phyloP scores from a whole-genome alignment of 768 basidiomycete genomes.

The Leucosporidium yakuticum region DNA sequence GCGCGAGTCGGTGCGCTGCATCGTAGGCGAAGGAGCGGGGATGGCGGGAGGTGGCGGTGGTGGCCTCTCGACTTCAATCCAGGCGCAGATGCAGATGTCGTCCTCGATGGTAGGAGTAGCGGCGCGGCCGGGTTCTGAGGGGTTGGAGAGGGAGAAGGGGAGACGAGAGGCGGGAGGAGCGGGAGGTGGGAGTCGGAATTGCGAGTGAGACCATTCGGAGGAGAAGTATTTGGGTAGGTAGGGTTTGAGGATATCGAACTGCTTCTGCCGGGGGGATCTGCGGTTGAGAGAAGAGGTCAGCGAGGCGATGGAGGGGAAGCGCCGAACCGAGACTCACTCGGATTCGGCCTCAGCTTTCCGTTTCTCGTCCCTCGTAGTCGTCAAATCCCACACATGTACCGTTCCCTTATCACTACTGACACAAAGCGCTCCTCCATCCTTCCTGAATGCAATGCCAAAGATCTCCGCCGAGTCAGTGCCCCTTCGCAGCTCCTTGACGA shows the following conservation, averaged over 20 bases:
- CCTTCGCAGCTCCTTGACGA: slow-evolving; percentile 71
- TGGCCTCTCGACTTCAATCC: slow-evolving; percentile 23
- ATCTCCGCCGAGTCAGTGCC: slow-evolving; percentile 87
- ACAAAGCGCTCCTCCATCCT: slow-evolving; percentile 68
- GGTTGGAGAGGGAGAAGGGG: slow-evolving; percentile 56
- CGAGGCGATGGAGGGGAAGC: not conserved
- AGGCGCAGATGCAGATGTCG: slow-evolving; percentile 43
- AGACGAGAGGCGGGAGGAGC: slow-evolving; percentile 56
- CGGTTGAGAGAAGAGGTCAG: not conserved
- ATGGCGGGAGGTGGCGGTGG: not conserved
- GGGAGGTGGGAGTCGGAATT: slow-evolving; percentile 79
- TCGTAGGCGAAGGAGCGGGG: not conserved
- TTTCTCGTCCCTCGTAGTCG: slow-evolving; percentile 29
- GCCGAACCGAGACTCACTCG: slow-evolving; percentile 11
- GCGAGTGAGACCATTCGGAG: slow-evolving; percentile 94
- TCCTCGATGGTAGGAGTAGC: slow-evolving; percentile 42
- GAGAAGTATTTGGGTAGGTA: slow-evolving; percentile 86
- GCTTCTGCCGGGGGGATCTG: slow-evolving; percentile 71
- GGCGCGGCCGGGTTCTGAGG: slow-evolving; percentile 55
- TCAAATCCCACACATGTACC: slow-evolving; percentile 77
- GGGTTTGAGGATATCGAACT: slow-evolving; percentile 69
- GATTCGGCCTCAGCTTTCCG: slow-evolving; percentile 10
- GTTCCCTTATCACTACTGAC: slow-evolving; percentile 96
- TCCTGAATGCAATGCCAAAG: slow-evolving; percentile 80
- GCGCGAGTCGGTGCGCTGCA: slow-evolving; percentile 24